phyloP scores from a whole-genome alignment of 2,329 filamentous ascomycete species.

The Shiraia sp. region DNA sequence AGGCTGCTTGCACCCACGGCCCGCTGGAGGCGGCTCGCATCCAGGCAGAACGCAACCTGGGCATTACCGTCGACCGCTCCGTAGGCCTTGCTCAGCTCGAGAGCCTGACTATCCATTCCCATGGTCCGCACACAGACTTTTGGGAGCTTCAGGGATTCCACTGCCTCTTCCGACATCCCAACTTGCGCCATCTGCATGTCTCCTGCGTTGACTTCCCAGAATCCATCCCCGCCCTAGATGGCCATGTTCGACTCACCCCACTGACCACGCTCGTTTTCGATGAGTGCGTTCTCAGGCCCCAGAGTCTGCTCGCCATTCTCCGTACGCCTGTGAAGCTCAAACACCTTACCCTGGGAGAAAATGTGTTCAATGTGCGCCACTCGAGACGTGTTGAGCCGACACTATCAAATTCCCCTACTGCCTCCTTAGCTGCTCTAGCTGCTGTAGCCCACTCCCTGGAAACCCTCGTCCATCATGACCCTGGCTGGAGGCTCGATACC shows the following conservation, averaged over 20 bases:
- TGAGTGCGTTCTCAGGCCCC: constrained; percentile 36
- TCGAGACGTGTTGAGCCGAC: constrained; percentile 13
- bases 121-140: constrained; percentile 36
- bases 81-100: constrained; percentile 34
- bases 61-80: constrained; percentile 12
- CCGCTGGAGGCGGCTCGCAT: constrained; percentile 19
- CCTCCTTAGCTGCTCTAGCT: constrained; percentile 28
- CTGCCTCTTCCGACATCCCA: constrained; percentile 42
- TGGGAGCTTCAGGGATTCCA: constrained; percentile 37
- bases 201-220: constrained; percentile 34
- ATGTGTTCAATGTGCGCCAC: constrained; percentile 30
- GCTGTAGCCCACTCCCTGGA: constrained; percentile 38
- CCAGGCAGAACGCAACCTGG: constrained; percentile 12
- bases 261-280: constrained; percentile 39
- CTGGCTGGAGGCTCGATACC: constrained; percentile 19
- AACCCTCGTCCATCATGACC: constrained; percentile 32
- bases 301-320: constrained; percentile 30
- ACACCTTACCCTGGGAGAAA: constrained; percentile 40
- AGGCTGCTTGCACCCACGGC: constrained; percentile 27
- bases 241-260: constrained; percentile 27
- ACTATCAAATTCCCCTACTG: constrained; percentile 18
- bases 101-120: constrained; percentile 39
- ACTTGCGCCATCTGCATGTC: constrained; percentile 35
- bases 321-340: constrained; percentile 33
- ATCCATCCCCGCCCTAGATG: constrained; percentile 22